Conservation (phyloP, 1,284 basidiomycete species). For the Sphaerobolus stellatus region DNA sequence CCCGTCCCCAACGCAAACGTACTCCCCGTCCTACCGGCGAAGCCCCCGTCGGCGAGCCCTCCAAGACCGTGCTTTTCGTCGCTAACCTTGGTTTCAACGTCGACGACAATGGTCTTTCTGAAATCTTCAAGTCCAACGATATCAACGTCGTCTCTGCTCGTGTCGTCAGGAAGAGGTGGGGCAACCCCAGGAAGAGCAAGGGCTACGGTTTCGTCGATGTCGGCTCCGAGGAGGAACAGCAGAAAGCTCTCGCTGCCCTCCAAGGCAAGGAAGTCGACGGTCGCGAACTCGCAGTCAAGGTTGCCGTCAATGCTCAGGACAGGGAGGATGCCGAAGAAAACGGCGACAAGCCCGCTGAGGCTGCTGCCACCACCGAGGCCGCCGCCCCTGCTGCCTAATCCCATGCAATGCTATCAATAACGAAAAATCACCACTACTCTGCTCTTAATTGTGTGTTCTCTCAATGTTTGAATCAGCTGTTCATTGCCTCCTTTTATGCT, state of each 20-base stretch:
- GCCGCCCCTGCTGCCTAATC: too few species aligned
- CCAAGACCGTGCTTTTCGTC: slow-evolving; percentile 87
- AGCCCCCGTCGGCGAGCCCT: slow-evolving; percentile 76
- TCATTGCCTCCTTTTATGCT: too few species aligned
- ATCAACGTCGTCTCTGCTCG: slow-evolving; percentile 81
- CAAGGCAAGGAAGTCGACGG: slow-evolving; percentile 77
- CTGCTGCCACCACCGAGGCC: slow-evolving; percentile 32
- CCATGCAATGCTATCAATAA: background rate
- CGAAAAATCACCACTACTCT: background rate
- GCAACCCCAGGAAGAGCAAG: slow-evolving; percentile 79
- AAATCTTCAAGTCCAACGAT: slow-evolving; percentile 80
- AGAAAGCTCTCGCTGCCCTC: slow-evolving; percentile 79
- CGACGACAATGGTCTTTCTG: slow-evolving; percentile 73
- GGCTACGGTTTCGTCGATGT: slow-evolving; percentile 95
- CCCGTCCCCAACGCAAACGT: slow-evolving; percentile 55
- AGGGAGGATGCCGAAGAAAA: slow-evolving; percentile 29
- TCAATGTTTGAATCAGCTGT: too few species aligned
- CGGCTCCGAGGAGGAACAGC: slow-evolving; percentile 77
- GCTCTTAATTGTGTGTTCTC: background rate
- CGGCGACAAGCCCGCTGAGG: slow-evolving; percentile 23
- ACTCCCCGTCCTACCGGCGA: slow-evolving; percentile 66
- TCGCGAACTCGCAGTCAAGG: slow-evolving; percentile 80
- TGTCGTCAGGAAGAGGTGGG: slow-evolving; percentile 81
- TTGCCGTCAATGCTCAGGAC: slow-evolving; percentile 68
- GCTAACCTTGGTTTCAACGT: slow-evolving; percentile 93